phyloP scores from a whole-genome alignment of 2,329 filamentous ascomycete genomes.

The Podosphaera aphanis region DNA sequence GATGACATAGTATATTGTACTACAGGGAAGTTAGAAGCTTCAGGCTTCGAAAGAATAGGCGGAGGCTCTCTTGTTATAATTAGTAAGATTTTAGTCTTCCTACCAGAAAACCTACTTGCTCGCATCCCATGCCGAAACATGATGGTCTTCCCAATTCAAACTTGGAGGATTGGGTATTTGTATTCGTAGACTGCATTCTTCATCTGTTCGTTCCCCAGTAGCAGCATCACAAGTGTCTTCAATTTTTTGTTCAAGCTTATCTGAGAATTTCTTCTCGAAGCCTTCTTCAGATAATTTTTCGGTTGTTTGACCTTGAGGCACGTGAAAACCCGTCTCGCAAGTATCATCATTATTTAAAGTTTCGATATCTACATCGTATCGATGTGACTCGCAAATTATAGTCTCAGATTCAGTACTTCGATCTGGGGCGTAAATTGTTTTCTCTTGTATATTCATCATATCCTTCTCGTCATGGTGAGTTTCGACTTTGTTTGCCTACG shows the following conservation, averaged over 20 bases:
- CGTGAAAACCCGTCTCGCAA: neutral
- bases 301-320: neutral
- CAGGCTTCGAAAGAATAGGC: slow-evolving; percentile 46
- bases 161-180: neutral
- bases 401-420: neutral
- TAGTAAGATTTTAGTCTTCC: slow-evolving; percentile 2
- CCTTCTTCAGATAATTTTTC: neutral
- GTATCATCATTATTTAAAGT: too few relatives aligned
- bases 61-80: slow-evolving; percentile 22
- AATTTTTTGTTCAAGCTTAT: neutral
- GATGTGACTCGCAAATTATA: neutral
- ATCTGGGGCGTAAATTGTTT: neutral
- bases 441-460: neutral
- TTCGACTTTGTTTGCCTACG: neutral
- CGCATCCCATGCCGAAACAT: slow-evolving; percentile 19
- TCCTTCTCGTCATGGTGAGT: neutral
- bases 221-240: neutral
- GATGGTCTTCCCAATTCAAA: slow-evolving; percentile 1
- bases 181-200: slow-evolving; percentile 10
- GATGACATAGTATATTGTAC: slow-evolving; percentile 66
- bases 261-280: neutral
- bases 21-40: slow-evolving; percentile 62
- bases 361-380: neutral
- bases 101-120: slow-evolving; percentile 22
- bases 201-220: slow-evolving; percentile 6